A percentile compares a stretch with the other conserved stretches of the same genome.
phyloP scores from a whole-genome alignment of 2,329 filamentous ascomycete species.

The Dactylellina sp. region DNA sequence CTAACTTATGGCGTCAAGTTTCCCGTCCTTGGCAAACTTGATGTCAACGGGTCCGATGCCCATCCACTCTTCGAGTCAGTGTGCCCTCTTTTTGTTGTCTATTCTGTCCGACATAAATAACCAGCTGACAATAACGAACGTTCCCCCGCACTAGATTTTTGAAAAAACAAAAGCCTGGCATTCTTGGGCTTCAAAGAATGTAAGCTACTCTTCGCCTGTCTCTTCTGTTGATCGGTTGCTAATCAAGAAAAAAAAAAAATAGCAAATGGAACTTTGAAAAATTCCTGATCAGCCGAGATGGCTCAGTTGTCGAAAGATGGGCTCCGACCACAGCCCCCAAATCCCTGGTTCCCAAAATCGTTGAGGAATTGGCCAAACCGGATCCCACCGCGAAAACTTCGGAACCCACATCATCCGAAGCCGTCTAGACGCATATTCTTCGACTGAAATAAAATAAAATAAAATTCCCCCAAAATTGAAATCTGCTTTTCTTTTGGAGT shows the following conservation, averaged over 20 bases:
- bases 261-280: constrained; percentile 99
- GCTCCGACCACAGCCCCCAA: constrained; percentile 89
- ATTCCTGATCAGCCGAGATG: constrained; percentile 88
- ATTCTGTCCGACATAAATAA: no score
- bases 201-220: constrained; percentile 16
- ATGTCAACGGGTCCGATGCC: constrained; percentile 89
- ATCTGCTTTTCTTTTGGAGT: no score
- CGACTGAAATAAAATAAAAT: no score
- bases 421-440: background rate
- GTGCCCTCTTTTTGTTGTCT: no score
- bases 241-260: no score
- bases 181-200: constrained; percentile 87
- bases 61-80: constrained; percentile 79
- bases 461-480: no score
- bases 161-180: constrained; percentile 78
- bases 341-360: constrained; percentile 77
- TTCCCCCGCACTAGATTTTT: no score
- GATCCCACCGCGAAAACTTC: constrained; percentile 56
- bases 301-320: constrained; percentile 86
- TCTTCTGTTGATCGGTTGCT: constrained; percentile 3
- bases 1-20: constrained; percentile 94
- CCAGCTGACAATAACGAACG: no score
- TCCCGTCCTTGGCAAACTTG: constrained; percentile 89
- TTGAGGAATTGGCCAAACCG: constrained; percentile 76
- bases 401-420: background rate